phyloP scores from a whole-genome alignment of 2,329 filamentous ascomycete species.

The Clarireedia paspali region DNA sequence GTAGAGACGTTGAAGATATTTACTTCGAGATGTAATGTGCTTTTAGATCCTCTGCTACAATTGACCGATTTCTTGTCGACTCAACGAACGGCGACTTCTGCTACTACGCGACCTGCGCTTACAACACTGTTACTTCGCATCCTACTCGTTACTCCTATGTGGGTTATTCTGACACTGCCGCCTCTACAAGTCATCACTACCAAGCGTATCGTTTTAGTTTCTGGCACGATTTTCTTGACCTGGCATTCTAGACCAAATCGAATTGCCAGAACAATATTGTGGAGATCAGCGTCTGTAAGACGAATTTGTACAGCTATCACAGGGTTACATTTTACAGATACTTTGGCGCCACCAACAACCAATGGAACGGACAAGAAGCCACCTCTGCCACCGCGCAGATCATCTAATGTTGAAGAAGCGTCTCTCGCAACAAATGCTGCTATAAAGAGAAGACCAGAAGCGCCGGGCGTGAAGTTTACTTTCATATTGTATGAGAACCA shows the following conservation, averaged over 20 bases:
- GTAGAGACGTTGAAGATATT: slow-evolving; percentile 88
- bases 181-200: slow-evolving; percentile 82
- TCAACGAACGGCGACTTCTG: slow-evolving; percentile 81
- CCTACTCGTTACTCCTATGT: slow-evolving; percentile 78
- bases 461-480: slow-evolving; percentile 85
- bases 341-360: slow-evolving; percentile 25
- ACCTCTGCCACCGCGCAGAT: slow-evolving; percentile 24
- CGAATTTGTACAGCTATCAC: slow-evolving; percentile 65
- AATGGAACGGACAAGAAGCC: slow-evolving; percentile 24
- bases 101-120: slow-evolving; percentile 82
- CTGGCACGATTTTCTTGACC: slow-evolving; percentile 80
- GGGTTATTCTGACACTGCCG: slow-evolving; percentile 75
- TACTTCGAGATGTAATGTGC: slow-evolving; percentile 82
- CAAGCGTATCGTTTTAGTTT: slow-evolving; percentile 70
- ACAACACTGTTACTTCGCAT: slow-evolving; percentile 87
- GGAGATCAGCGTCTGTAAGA: slow-evolving; percentile 75
- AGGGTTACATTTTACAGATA: slow-evolving; percentile 64
- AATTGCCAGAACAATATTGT: slow-evolving; percentile 79
- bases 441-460: slow-evolving; percentile 37
- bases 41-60: slow-evolving; percentile 80
- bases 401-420: slow-evolving; percentile 19
- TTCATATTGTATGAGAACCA: slow-evolving; percentile 98
- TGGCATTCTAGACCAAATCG: slow-evolving; percentile 88
- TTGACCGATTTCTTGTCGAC: slow-evolving; percentile 92
- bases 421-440: slow-evolving; percentile 30